These are phyloP conservation scores for Chrysosphaeria jannelii DNA, from an alignment of 2,329 filamentous ascomycete genomes.

Conservation along the genomic window DNA sequence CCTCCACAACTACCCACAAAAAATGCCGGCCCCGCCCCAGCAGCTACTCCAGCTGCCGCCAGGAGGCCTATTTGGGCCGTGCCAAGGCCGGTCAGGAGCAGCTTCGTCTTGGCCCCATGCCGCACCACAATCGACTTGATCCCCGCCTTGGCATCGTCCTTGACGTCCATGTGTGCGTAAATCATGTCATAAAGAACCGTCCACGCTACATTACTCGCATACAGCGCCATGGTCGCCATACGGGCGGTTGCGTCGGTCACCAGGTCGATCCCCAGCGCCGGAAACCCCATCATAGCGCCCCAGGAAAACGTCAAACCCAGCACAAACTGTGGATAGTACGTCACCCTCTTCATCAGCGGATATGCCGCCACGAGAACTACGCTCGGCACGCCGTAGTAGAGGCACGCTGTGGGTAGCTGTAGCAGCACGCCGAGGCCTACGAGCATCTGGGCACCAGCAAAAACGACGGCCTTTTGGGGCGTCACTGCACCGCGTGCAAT, in stretches of 20 bases:
- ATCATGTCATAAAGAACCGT: slow-evolving; percentile 80
- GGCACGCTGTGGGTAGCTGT: slow-evolving; percentile 43
- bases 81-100: slow-evolving; percentile 40
- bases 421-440: slow-evolving; percentile 43
- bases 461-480: slow-evolving; percentile 39
- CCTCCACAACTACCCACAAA: slow-evolving; percentile 37
- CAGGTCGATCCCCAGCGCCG: slow-evolving; percentile 52
- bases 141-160: slow-evolving; percentile 57
- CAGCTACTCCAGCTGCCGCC: slow-evolving; percentile 33
- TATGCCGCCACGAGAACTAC: slow-evolving; percentile 45
- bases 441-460: slow-evolving; percentile 44
- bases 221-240: slow-evolving; percentile 35
- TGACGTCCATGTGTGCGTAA: slow-evolving; percentile 76
- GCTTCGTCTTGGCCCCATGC: slow-evolving; percentile 49
- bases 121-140: slow-evolving; percentile 71
- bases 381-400: slow-evolving; percentile 51
- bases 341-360: slow-evolving; percentile 60
- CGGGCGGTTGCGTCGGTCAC: slow-evolving; percentile 30
- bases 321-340: slow-evolving; percentile 63
- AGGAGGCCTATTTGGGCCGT: slow-evolving; percentile 38
- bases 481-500: slow-evolving; percentile 53
- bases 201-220: slow-evolving; percentile 58
- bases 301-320: slow-evolving; percentile 67
- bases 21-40: slow-evolving; percentile 37
- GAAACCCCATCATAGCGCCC: slow-evolving; percentile 71